Evolutionary conservation across 2,329 filamentous ascomycete genomes (phyloP).

Genomic region (Emmonsia crescens): DNA sequence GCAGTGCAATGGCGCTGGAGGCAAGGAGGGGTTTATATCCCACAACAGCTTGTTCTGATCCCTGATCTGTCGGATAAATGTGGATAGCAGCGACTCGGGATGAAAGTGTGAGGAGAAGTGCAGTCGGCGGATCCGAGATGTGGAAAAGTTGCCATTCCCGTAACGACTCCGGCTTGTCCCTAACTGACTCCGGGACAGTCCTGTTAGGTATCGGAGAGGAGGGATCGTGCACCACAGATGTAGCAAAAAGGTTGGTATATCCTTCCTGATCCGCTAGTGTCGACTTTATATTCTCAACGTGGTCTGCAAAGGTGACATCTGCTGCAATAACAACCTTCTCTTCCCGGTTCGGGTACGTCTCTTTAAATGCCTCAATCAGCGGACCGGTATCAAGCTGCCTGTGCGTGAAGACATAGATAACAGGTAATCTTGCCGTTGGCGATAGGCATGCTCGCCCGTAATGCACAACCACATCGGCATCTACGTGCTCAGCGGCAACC

Average conservation of each 20-base stretch:
- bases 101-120: slow-evolving; percentile 76
- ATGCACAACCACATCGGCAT: slow-evolving; percentile 84
- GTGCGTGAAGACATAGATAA: slow-evolving; percentile 81
- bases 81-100: slow-evolving; percentile 69
- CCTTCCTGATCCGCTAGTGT: slow-evolving; percentile 47
- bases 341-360: slow-evolving; percentile 54
- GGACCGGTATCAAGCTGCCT: slow-evolving; percentile 54
- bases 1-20: slow-evolving; percentile 50
- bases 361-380: slow-evolving; percentile 51
- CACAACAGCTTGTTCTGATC: slow-evolving; percentile 10
- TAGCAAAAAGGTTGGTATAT: slow-evolving; percentile 60
- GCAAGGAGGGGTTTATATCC: slow-evolving; percentile 35
- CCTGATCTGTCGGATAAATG: slow-evolving; percentile 55
- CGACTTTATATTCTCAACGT: slow-evolving; percentile 51
- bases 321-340: slow-evolving; percentile 70
- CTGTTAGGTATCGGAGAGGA: slow-evolving; percentile 76
- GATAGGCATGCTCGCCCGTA: slow-evolving; percentile 90
- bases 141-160: slow-evolving; percentile 69
- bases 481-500: slow-evolving; percentile 84
- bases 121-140: slow-evolving; percentile 66
- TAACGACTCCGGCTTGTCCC: slow-evolving; percentile 40
- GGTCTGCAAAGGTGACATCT: slow-evolving; percentile 74
- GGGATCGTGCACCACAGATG: slow-evolving; percentile 66
- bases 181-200: slow-evolving; percentile 46
- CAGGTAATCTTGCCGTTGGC: slow-evolving; percentile 74